Percentiles rank a stretch among this genome's conserved stretches.
Conservation (phyloP, 2,329 filamentous ascomycete species). For the Colletotrichum viniferum region DNA sequence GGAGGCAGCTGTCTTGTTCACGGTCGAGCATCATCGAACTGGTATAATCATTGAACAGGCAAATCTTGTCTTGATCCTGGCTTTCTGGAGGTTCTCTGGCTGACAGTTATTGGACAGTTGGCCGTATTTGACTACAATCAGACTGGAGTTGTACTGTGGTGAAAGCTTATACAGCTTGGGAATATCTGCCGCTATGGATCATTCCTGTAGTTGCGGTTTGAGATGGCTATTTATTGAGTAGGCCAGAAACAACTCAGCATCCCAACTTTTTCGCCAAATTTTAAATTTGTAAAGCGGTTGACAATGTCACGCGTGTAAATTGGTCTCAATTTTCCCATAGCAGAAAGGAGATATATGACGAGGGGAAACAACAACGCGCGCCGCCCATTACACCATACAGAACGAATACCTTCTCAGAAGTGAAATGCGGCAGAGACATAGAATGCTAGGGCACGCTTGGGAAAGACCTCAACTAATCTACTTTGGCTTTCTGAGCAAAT, state of each 20-base stretch:
- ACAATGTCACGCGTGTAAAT: not conserved
- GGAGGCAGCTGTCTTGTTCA: not conserved
- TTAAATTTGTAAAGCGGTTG: not conserved
- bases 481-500: not conserved
- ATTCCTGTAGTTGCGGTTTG: fast-evolving
- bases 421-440: not conserved
- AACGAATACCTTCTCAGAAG: not conserved
- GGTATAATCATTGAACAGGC: not conserved
- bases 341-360: not conserved
- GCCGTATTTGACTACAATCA: not conserved
- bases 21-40: not conserved
- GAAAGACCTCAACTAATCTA: not conserved
- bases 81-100: not conserved
- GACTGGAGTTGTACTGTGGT: not conserved
- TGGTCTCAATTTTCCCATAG: no score
- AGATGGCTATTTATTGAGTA: not conserved
- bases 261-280: not conserved
- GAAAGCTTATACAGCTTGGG: not conserved
- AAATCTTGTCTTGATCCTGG: not conserved
- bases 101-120: not conserved
- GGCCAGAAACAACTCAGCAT: no score
- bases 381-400: fast-evolving
- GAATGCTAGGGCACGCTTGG: not conserved
- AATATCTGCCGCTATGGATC: not conserved
- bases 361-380: not conserved